Evolutionary conservation across 768 basidiomycete species (phyloP).

Genomic region (Thelephora ganbajun): DNA sequence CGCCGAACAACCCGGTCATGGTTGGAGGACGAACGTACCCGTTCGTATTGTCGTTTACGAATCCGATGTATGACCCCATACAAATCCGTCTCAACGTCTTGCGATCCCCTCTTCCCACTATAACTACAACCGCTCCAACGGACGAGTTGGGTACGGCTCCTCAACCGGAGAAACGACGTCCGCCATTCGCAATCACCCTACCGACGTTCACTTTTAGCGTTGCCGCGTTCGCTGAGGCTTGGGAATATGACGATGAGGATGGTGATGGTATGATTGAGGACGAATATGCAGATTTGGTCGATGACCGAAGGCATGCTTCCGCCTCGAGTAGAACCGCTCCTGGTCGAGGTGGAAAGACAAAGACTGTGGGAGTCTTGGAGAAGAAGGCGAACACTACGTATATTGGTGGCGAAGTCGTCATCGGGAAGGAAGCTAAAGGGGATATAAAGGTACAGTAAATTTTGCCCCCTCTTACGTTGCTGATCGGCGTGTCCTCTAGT

Average conservation of each 20-base stretch:
- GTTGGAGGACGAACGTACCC: slow-evolving; percentile 71
- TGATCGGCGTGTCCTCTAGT: slow-evolving; percentile 30
- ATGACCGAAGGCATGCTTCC: slow-evolving; percentile 18
- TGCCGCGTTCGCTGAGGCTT: slow-evolving; percentile 87
- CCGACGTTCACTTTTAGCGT: slow-evolving; percentile 71
- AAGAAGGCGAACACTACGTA: slow-evolving; percentile 81
- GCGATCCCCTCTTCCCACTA: slow-evolving; percentile 33
- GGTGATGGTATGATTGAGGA: slow-evolving; percentile 55
- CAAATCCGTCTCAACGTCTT: slow-evolving; percentile 79
- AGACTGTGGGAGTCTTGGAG: slow-evolving; percentile 74
- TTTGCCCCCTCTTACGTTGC: background rate
- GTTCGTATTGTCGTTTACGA: slow-evolving; percentile 84
- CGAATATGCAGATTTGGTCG: slow-evolving; percentile 19
- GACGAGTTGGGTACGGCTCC: slow-evolving; percentile 12
- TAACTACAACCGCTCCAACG: slow-evolving; percentile 19
- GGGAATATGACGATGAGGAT: slow-evolving; percentile 96
- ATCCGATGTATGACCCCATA: slow-evolving; percentile 93
- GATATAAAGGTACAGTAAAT: slow-evolving; percentile 47
- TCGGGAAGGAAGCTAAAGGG: slow-evolving; percentile 68
- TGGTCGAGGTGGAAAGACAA: slow-evolving; percentile 28
- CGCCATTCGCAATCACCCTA: slow-evolving; percentile 69
- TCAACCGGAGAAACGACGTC: slow-evolving; percentile 44
- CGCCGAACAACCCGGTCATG: slow-evolving; percentile 32
- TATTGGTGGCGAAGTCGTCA: slow-evolving; percentile 78
- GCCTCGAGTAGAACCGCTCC: slow-evolving; percentile 10